Percentiles rank a stretch among this genome's conserved stretches.
These are phyloP conservation scores for Phylloporus sp. DNA, from an alignment of 1,284 basidiomycete genomes.

Conservation along the genomic window DNA sequence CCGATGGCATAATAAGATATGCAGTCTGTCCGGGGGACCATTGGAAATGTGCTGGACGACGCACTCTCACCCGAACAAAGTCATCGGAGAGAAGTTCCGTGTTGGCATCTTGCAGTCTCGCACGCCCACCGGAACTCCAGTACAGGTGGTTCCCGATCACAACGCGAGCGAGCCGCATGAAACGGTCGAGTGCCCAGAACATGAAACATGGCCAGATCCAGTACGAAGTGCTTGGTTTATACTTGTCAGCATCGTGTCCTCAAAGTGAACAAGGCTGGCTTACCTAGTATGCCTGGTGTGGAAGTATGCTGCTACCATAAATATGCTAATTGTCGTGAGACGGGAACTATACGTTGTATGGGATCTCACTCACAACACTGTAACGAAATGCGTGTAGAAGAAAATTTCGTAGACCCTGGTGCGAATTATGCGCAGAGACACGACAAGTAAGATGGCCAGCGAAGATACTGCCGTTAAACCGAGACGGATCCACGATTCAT, in stretches of 20 bases:
- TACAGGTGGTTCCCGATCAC: conserved; percentile 51
- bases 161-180: conserved; percentile 54
- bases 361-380: conserved; percentile 42
- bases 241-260: not conserved
- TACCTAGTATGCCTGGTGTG: conserved; percentile 39
- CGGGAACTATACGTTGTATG: too few relatives aligned
- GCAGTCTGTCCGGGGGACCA: conserved; percentile 55
- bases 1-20: conserved; percentile 48
- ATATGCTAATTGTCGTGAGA: conserved; percentile 38
- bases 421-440: conserved; percentile 51
- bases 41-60: conserved; percentile 29
- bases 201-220: conserved; percentile 63
- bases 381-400: conserved; percentile 45
- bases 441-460: conserved; percentile 42
- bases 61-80: conserved; percentile 29
- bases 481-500: conserved; percentile 40
- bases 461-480: conserved; percentile 45
- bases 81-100: conserved; percentile 31
- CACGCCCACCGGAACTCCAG: conserved; percentile 22
- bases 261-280: conserved; percentile 18
- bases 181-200: conserved; percentile 68
- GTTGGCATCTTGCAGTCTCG: conserved; percentile 26
- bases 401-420: conserved; percentile 52
- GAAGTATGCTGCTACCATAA: conserved; percentile 45
- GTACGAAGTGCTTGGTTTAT: conserved; percentile 21